Conservation (phyloP, 1,284 basidiomycete species). For the Leccinum solheimii region DNA sequence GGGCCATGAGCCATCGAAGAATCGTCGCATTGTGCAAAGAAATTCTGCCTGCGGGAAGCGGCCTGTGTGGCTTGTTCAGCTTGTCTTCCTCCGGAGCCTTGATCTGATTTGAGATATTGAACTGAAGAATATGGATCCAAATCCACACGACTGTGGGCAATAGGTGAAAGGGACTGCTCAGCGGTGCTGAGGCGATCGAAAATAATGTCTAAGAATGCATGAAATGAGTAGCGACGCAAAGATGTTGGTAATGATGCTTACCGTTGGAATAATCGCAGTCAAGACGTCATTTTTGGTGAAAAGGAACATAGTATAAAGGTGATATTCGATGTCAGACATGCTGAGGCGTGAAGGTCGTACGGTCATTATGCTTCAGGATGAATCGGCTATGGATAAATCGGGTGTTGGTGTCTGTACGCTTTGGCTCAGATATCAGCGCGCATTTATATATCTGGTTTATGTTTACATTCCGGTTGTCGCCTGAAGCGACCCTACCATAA, state of each 20-base stretch:
- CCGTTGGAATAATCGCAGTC: conserved; percentile 42
- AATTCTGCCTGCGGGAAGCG: conserved; percentile 41
- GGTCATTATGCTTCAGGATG: conserved; percentile 13
- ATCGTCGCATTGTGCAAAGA: conserved; percentile 31
- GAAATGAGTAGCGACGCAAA: neutral
- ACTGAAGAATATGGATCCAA: conserved; percentile 45
- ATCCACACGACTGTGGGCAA: conserved; percentile 40
- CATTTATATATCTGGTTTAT: conserved; percentile 14
- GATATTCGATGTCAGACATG: conserved; percentile 23
- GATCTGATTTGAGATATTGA: conserved; percentile 45
- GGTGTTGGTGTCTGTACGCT: neutral
- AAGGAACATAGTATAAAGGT: conserved; percentile 38
- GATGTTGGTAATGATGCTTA: conserved; percentile 21
- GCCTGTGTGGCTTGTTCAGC: conserved; percentile 42
- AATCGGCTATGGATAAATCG: neutral
- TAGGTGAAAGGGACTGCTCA: conserved; percentile 22
- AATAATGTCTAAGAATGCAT: conserved; percentile 37
- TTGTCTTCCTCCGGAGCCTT: conserved; percentile 41
- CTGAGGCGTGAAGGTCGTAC: conserved; percentile 2
- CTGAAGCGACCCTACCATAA: neutral
- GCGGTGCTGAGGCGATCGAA: conserved; percentile 36
- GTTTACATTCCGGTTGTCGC: conserved; percentile 1
- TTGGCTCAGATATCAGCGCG: neutral
- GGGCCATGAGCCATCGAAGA: conserved; percentile 41
- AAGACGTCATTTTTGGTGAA: conserved; percentile 46